A percentile compares a stretch with the other conserved stretches of the same genome.
These are phyloP conservation scores for Scheffersomyces coipomensis DNA, from an alignment of 805 yeast species.

Conservation along the genomic window DNA sequence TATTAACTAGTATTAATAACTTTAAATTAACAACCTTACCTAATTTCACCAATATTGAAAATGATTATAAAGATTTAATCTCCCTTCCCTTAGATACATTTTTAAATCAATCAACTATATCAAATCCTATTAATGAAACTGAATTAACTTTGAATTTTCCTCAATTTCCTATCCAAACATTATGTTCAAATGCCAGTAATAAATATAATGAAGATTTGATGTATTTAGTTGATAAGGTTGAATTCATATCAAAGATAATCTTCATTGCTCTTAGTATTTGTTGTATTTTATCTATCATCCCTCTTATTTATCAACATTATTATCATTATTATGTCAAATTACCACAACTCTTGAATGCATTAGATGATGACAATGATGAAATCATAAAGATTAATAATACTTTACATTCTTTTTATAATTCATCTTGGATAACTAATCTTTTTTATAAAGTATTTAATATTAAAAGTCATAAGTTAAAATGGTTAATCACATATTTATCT, in stretches of 20 bases:
- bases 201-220: neutral
- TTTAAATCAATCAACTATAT: neutral
- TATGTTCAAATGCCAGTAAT: neutral
- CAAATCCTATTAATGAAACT: slow-evolving; percentile 33
- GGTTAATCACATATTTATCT: slow-evolving; percentile 52
- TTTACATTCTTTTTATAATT: slow-evolving; percentile 12
- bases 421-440: slow-evolving; percentile 9
- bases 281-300: slow-evolving; percentile 42
- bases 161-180: slow-evolving; percentile 26
- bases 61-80: slow-evolving; percentile 54
- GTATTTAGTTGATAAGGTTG: slow-evolving; percentile 27
- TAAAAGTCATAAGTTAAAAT: slow-evolving; percentile 15
- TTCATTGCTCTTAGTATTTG: slow-evolving; percentile 22
- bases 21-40: slow-evolving; percentile 55
- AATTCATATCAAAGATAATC: slow-evolving; percentile 35
- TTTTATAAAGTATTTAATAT: slow-evolving; percentile 7
- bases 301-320: slow-evolving; percentile 18
- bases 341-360: neutral
- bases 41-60: slow-evolving; percentile 61
- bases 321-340: neutral
- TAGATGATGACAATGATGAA: neutral
- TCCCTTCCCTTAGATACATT: slow-evolving; percentile 51
- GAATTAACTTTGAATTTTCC: slow-evolving; percentile 39
- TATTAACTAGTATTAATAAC: slow-evolving; percentile 54
- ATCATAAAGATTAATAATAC: neutral